These are phyloP conservation scores for Colletotrichum sp. DNA, from an alignment of 2,329 filamentous ascomycete genomes.

Conservation along the genomic window DNA sequence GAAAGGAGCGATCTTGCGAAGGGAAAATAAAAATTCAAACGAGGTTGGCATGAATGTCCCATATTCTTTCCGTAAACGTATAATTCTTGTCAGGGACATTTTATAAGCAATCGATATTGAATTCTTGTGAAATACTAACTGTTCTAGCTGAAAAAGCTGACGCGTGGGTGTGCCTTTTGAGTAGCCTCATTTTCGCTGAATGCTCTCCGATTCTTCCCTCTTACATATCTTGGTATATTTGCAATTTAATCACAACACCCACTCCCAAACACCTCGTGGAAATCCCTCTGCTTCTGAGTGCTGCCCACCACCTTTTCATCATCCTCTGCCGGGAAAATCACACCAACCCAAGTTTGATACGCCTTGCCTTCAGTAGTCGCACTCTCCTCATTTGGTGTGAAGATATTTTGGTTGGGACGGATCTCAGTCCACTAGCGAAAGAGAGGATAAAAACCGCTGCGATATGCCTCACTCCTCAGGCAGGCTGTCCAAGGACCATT, in stretches of 20 bases:
- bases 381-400: background rate
- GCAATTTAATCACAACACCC: background rate
- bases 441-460: background rate
- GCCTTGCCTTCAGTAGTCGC: background rate
- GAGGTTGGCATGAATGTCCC: background rate
- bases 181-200: background rate
- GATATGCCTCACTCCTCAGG: background rate
- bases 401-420: background rate
- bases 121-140: background rate
- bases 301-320: background rate
- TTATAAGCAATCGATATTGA: background rate
- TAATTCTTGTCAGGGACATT: accelerated
- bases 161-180: background rate
- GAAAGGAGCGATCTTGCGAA: background rate
- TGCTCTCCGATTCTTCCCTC: background rate
- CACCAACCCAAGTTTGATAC: background rate
- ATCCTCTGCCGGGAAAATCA: background rate
- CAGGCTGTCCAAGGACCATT: background rate
- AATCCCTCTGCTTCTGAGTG: background rate
- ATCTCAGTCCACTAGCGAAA: background rate
- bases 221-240: background rate
- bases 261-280: background rate
- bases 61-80: background rate
- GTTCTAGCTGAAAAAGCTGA: background rate
- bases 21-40: background rate